phyloP scores from a whole-genome alignment of 1,284 basidiomycete genomes.

The Rhodotorula mucilaginosa region DNA sequence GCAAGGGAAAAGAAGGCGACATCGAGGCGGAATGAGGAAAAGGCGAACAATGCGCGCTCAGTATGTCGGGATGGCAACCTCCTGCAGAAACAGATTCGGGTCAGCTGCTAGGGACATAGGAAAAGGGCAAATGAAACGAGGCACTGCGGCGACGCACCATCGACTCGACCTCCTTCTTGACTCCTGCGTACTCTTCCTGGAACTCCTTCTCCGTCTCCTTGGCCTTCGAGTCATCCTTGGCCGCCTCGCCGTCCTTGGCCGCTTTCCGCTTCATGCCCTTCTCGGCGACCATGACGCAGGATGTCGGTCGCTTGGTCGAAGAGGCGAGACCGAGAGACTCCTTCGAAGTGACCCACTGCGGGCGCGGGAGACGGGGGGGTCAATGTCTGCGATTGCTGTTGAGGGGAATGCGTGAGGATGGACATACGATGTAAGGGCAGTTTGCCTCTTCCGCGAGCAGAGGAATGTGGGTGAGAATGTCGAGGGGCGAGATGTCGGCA shows the following conservation, averaged over 20 bases:
- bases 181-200: constrained; percentile 14
- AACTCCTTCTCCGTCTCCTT: constrained; percentile 56
- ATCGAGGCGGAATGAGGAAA: background rate
- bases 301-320: constrained; percentile 95
- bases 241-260: constrained; percentile 54
- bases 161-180: constrained; percentile 35
- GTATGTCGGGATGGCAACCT: constrained; percentile 21
- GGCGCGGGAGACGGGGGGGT: background rate
- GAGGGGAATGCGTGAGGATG: constrained; percentile 2
- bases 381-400: too few species aligned
- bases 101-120: background rate
- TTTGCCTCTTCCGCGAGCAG: constrained; percentile 90
- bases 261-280: constrained; percentile 64
- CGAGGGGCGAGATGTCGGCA: constrained; percentile 95
- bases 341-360: constrained; percentile 66
- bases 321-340: constrained; percentile 94
- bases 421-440: constrained; percentile 76
- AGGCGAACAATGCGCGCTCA: background rate
- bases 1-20: too few species aligned
- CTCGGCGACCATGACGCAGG: constrained; percentile 81
- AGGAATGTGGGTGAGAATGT: constrained; percentile 96
- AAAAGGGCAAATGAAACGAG: too few species aligned
- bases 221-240: constrained; percentile 37
- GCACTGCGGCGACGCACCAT: constrained; percentile 11
- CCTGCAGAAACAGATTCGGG: background rate